phyloP scores from a whole-genome alignment of 495 filamentous ascomycete species.

The Penicillium cosmopolitanum region DNA sequence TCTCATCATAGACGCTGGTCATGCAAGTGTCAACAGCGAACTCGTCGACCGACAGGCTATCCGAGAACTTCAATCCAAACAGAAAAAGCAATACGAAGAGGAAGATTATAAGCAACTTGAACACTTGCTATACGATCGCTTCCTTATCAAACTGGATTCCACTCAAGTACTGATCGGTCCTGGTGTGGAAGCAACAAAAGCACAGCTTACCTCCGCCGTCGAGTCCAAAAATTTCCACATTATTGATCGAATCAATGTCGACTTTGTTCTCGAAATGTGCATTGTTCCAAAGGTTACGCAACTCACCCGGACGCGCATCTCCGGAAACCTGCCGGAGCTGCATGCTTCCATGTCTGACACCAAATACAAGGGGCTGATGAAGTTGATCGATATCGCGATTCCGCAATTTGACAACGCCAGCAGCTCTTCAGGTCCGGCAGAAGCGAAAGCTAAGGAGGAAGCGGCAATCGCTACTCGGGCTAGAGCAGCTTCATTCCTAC shows the following conservation, averaged over 20 bases:
- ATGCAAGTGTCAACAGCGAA: conserved; percentile 90
- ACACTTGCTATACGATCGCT: conserved; percentile 93
- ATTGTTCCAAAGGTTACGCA: conserved; percentile 94
- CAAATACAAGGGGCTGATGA: conserved; percentile 97
- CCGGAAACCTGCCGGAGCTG: conserved; percentile 87
- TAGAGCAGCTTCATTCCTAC: conserved; percentile 65
- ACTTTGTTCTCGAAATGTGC: conserved; percentile 88
- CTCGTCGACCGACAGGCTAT: conserved; percentile 88
- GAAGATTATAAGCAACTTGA: conserved; percentile 87
- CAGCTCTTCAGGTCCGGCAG: conserved; percentile 26
- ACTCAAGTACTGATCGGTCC: conserved; percentile 95
- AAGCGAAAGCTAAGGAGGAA: conserved; percentile 35
- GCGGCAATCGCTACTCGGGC: conserved; percentile 41
- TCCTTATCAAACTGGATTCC: conserved; percentile 85
- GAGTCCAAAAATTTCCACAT: conserved; percentile 79
- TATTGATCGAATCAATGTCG: conserved; percentile 94
- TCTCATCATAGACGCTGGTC: conserved; percentile 93
- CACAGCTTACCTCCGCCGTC: conserved; percentile 74
- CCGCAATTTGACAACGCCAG: conserved; percentile 71
- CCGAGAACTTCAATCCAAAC: conserved; percentile 86
- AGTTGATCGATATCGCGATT: conserved; percentile 91
- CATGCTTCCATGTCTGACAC: conserved; percentile 90
- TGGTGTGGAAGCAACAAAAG: conserved; percentile 86
- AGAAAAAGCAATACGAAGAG: conserved; percentile 83
- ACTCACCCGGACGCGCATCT: conserved; percentile 88